These are phyloP conservation scores for Phaseolus coccineus DNA, from an alignment of 331 rosid genomes.

Conservation along the genomic window DNA sequence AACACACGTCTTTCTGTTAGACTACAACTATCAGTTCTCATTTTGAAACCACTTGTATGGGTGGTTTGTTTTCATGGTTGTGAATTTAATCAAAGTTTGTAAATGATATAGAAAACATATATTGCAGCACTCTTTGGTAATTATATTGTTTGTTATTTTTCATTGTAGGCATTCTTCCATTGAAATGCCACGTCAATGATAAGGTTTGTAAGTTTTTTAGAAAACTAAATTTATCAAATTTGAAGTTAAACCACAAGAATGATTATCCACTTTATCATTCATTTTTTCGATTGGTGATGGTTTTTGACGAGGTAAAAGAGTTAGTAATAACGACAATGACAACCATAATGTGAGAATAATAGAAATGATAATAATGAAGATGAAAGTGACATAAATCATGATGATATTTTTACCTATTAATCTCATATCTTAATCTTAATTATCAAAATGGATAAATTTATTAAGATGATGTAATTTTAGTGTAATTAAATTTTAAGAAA, in stretches of 20 bases:
- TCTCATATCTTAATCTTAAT: no score
- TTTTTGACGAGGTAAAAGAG: neutral
- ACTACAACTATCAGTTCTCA: neutral
- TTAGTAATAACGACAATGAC: no score
- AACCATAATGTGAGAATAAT: no score
- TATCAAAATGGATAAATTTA: no score
- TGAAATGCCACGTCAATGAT: neutral
- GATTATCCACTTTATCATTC: neutral
- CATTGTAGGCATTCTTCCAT: neutral
- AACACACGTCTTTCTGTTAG: neutral
- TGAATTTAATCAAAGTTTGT: neutral
- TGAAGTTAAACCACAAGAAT: neutral
- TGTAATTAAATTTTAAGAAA: no score
- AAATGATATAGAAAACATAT: neutral
- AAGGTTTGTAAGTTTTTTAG: neutral
- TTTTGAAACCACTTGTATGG: constrained; percentile 1
- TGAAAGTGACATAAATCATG: no score
- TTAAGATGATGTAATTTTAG: no score
- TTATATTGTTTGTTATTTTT: neutral
- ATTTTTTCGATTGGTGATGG: neutral
- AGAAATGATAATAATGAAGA: no score
- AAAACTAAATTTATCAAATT: neutral
- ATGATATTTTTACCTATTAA: no score
- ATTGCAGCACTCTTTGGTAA: neutral
- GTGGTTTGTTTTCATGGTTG: neutral